A percentile compares a stretch with the other conserved stretches of the same genome.
Evolutionary conservation across 73 alveolate genomes (phyloP).

Genomic region (Uronychia setigera): DNA sequence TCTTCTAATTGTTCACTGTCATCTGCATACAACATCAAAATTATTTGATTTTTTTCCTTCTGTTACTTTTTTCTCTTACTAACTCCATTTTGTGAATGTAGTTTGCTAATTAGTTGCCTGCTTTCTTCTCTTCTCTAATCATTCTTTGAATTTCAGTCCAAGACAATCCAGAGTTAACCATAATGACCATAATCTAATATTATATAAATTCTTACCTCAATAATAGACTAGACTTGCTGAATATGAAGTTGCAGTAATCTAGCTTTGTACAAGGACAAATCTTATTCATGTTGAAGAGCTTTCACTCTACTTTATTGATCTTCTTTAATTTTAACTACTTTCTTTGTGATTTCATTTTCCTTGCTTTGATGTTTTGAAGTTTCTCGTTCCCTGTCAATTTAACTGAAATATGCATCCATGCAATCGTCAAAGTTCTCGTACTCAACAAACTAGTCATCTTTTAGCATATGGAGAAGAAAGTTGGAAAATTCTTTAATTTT

Average conservation of each 20-base stretch:
- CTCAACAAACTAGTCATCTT: slow-evolving; percentile 54
- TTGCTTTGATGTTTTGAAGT: slow-evolving; percentile 25
- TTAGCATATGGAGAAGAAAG: slow-evolving; percentile 44
- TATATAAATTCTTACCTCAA: slow-evolving; percentile 22
- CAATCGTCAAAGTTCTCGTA: slow-evolving; percentile 74
- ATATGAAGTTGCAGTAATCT: slow-evolving; percentile 71
- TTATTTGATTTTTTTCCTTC: slow-evolving; percentile 63
- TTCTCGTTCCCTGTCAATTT: slow-evolving; percentile 70
- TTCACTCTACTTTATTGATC: slow-evolving; percentile 80
- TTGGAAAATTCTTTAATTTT: slow-evolving; percentile 68
- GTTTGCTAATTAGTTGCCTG: slow-evolving; percentile 88
- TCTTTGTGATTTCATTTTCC: slow-evolving; percentile 75
- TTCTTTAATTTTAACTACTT: slow-evolving; percentile 77
- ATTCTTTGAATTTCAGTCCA: slow-evolving; percentile 86
- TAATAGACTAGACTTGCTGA: slow-evolving; percentile 71
- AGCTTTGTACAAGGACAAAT: slow-evolving; percentile 76
- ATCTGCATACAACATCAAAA: slow-evolving; percentile 62
- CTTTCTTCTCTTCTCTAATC: slow-evolving; percentile 84
- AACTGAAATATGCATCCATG: slow-evolving; percentile 72
- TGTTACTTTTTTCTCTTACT: background rate
- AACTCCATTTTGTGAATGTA: slow-evolving; percentile 73
- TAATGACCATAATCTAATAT: slow-evolving; percentile 37
- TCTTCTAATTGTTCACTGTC: slow-evolving; percentile 40
- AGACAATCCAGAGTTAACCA: slow-evolving; percentile 75
- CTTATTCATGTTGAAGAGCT: slow-evolving; percentile 78